Evolutionary conservation across 2,329 filamentous ascomycete species (phyloP), one percentile per base, ranked within the genome.

Genomic region (Scytalidium sp.): DNA sequence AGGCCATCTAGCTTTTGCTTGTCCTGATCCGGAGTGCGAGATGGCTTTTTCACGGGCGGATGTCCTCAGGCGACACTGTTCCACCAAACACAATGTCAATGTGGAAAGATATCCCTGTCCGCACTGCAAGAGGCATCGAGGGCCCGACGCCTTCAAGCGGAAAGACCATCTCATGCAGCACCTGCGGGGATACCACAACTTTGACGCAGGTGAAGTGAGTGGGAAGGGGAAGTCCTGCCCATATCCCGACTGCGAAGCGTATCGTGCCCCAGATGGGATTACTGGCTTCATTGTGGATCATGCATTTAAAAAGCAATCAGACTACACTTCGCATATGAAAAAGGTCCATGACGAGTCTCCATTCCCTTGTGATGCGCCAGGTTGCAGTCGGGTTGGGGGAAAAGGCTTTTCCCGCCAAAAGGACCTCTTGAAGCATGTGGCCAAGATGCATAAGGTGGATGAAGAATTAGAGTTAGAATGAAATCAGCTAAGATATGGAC

Each of bases 81-180:
- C 41, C 6, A 54, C 58, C 2, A 47, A 25, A 9, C 53, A 61
- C 15, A 5, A 8, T 5, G 32, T n/a, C 7, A 36, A 8, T 36
- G 32, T n/a, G 7, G 41, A 54, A 43, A 50, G 53, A 8, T 65
- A 60, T 36, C 61, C 63, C 4, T 72, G 69, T 39, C 47, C 40
- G 0, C 60, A 62, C 36, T 70, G 68, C 54, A 67, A 58, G 43
- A 60, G 50, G 15, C 58, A 68, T 44, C 61, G 60, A n/a, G 67
- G 65, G 2, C 51, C 54, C 2, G 46, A 64, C 5, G 65, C 63
- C 1, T 72, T 73, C 48, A 62, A 57, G 21, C 64, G 69, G n/a
- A 60, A 53, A 5, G 69, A 72, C 44, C 69, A 73, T 46, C 55
- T 72, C 0, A 51, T 55, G 3, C 69, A 72, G 22, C 70, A 72